These are phyloP conservation scores for Odonthalia washingtoniensis DNA, from an alignment of 31 red algal species.

Conservation along the genomic window DNA sequence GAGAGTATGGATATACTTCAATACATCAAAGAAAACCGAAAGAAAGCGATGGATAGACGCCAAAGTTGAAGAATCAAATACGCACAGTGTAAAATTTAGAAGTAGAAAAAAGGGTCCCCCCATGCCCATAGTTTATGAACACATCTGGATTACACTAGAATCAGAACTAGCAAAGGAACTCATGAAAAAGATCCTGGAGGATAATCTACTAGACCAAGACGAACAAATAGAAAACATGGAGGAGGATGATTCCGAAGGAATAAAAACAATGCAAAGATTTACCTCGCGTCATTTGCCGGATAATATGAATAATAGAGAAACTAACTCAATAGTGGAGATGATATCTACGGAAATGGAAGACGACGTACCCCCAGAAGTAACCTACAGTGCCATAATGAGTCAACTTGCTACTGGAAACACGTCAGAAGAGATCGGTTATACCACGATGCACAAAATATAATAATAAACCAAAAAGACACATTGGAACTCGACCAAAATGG, in stretches of 20 bases:
- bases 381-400: background rate
- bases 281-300: background rate
- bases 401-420: background rate
- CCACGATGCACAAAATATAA: background rate
- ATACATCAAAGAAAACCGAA: slow-evolving; percentile 41
- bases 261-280: background rate
- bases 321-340: background rate
- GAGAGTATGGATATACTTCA: slow-evolving; percentile 1
- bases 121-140: slow-evolving; percentile 24
- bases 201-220: background rate
- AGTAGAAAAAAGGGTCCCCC: slow-evolving; percentile 1
- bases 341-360: background rate
- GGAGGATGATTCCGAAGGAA: background rate
- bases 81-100: slow-evolving; percentile 8
- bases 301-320: background rate
- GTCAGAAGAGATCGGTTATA: background rate
- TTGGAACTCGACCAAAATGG: slow-evolving; percentile 3
- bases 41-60: slow-evolving; percentile 24
- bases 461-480: background rate
- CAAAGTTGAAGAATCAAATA: background rate
- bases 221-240: background rate
- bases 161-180: background rate
- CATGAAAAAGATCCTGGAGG: background rate
- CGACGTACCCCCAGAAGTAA: background rate
- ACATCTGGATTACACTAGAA: slow-evolving; percentile 20